A percentile compares a stretch with the other conserved stretches of the same genome.
Conservation (phyloP, 176 grass and related monocot genomes). For the Oryza rufipogon region DNA sequence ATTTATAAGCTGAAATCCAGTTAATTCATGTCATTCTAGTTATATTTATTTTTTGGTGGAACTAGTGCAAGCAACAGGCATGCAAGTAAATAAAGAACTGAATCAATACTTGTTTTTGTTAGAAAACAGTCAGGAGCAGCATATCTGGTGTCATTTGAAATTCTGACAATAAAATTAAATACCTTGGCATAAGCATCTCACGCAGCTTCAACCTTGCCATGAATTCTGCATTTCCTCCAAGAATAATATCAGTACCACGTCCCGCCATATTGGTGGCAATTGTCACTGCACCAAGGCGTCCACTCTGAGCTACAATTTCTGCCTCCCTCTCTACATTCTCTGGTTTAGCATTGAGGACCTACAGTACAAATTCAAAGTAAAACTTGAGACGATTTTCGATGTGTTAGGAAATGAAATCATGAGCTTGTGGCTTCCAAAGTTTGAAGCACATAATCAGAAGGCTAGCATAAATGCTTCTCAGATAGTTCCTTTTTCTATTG, state of each 20-base stretch:
- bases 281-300: conserved; percentile 89
- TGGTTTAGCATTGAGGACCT: conserved; percentile 98
- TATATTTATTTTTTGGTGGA: not conserved
- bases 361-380: conserved; percentile 45
- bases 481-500: not conserved
- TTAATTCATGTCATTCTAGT: not conserved
- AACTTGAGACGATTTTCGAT: not conserved
- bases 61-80: not conserved
- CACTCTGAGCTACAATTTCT: conserved; percentile 98
- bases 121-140: conserved; percentile 7
- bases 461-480: conserved; percentile 7
- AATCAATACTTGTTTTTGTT: not conserved
- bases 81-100: conserved; percentile 28
- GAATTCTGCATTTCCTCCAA: conserved; percentile 97
- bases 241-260: conserved; percentile 97
- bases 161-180: conserved; percentile 33
- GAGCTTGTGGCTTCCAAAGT: not conserved
- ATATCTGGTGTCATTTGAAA: conserved; percentile 13
- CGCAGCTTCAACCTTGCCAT: conserved; percentile 95
- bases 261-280: conserved; percentile 99
- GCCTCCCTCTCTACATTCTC: conserved; percentile 99
- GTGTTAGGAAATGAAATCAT: conserved; percentile 25
- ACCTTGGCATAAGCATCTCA: conserved; percentile 97
- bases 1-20: not conserved
- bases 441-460: not conserved